A percentile compares a stretch with the other conserved stretches of the same genome.
Conservation (phyloP, 208 protist species). For the Strigomonas culicis region DNA sequence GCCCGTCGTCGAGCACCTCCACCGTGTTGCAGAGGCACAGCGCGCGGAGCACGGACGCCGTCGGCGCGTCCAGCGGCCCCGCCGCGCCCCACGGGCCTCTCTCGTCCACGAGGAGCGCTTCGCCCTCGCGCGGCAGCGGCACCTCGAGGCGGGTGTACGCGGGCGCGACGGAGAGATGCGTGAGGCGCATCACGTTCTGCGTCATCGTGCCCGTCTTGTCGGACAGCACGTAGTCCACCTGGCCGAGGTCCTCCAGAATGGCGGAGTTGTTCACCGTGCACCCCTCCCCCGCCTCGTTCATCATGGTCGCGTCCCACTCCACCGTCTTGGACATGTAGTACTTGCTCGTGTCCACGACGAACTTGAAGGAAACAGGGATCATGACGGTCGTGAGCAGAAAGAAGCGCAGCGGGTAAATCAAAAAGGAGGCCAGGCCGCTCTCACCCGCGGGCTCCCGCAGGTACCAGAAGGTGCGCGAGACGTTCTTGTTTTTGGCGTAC, state of each 20-base stretch:
- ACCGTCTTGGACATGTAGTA: constrained; percentile 91
- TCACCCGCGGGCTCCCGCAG: constrained; percentile 40
- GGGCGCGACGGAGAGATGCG: constrained; percentile 41
- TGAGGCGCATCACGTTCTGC: constrained; percentile 93
- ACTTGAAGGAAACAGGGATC: constrained; percentile 97
- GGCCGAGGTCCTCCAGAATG: constrained; percentile 93
- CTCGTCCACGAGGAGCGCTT: not conserved
- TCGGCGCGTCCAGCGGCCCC: constrained; percentile 14
- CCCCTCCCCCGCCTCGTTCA: constrained; percentile 35
- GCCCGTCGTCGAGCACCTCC: constrained; percentile 27
- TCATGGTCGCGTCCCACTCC: constrained; percentile 90
- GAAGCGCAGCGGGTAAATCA: constrained; percentile 92
- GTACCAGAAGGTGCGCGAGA: constrained; percentile 63
- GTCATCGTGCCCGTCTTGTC: constrained; percentile 97
- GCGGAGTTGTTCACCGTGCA: constrained; percentile 86
- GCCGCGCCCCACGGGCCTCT: not conserved
- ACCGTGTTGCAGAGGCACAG: constrained; percentile 91
- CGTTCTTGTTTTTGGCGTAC: constrained; percentile 42
- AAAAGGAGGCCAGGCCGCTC: constrained; percentile 16
- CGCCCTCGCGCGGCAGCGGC: no score
- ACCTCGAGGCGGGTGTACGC: constrained; percentile 2
- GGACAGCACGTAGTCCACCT: constrained; percentile 92
- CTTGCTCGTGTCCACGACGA: constrained; percentile 94
- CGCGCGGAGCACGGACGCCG: constrained; percentile 32
- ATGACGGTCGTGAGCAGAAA: constrained; percentile 96